phyloP scores from a whole-genome alignment of 139 green algal species.

The Haematococcus lacustris region DNA sequence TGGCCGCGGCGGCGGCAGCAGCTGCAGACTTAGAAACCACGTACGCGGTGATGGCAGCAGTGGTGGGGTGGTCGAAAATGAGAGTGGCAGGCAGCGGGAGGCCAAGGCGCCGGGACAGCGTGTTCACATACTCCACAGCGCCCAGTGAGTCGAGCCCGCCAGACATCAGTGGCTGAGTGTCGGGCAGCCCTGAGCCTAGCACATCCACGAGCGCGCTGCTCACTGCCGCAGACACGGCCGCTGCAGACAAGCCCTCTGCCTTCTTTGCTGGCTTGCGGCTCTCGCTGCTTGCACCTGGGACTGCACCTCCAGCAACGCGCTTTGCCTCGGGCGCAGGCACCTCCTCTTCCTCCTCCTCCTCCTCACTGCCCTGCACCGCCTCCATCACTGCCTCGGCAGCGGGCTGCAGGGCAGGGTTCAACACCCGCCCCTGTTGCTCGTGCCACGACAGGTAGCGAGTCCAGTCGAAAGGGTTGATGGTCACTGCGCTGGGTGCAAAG shows the following conservation, averaged over 20 bases:
- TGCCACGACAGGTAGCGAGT: no score
- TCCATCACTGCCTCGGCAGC: no score
- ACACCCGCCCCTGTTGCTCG: no score
- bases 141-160: slow-evolving; percentile 74
- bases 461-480: slow-evolving; percentile 51
- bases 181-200: slow-evolving; percentile 39
- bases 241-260: no score
- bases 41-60: slow-evolving; percentile 33
- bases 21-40: slow-evolving; percentile 21
- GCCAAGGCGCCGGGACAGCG: slow-evolving; percentile 36
- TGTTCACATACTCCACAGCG: slow-evolving; percentile 70
- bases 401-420: no score
- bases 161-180: slow-evolving; percentile 62
- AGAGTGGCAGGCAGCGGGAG: slow-evolving; percentile 42
- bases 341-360: no score
- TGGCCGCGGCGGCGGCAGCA: neutral
- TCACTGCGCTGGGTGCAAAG: neutral
- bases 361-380: no score
- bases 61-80: slow-evolving; percentile 80
- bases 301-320: no score
- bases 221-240: no score
- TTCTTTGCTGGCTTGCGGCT: no score
- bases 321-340: no score
- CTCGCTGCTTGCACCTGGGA: no score
- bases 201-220: slow-evolving; percentile 44